phyloP scores from a whole-genome alignment of 805 yeast species.

The Lipomyces sp. region DNA sequence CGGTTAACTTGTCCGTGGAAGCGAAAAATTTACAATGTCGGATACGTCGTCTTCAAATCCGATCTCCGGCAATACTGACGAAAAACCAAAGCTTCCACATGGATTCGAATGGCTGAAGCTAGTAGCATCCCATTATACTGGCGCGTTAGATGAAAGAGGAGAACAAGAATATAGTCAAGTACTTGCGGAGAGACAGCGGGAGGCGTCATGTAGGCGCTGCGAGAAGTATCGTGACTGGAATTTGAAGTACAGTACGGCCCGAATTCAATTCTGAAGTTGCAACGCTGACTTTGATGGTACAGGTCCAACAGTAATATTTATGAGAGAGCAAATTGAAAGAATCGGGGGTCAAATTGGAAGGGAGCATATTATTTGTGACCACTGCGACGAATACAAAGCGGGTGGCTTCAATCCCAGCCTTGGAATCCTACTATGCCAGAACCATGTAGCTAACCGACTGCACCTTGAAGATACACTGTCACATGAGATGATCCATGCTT shows the following conservation, averaged over 20 bases:
- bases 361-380: slow-evolving; percentile 71
- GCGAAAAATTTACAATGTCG: not conserved
- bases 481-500: slow-evolving; percentile 92
- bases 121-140: slow-evolving; percentile 29
- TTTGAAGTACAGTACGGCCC: slow-evolving; percentile 53
- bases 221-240: slow-evolving; percentile 80
- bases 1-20: not conserved
- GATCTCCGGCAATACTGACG: not conserved
- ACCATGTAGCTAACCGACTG: slow-evolving; percentile 72
- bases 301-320: slow-evolving; percentile 78
- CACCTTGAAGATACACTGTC: slow-evolving; percentile 89
- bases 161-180: slow-evolving; percentile 24
- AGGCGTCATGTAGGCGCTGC: slow-evolving; percentile 66
- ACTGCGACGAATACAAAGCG: slow-evolving; percentile 78
- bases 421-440: slow-evolving; percentile 87
- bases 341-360: slow-evolving; percentile 59
- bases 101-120: slow-evolving; percentile 32
- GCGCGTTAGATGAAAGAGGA: slow-evolving; percentile 20
- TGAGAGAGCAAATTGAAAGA: slow-evolving; percentile 80
- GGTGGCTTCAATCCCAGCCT: slow-evolving; percentile 94
- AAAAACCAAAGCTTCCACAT: slow-evolving; percentile 23
- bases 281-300: slow-evolving; percentile 18
- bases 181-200: slow-evolving; percentile 10
- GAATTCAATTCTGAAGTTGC: not conserved
- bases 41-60: not conserved